phyloP scores from a whole-genome alignment of 1,284 basidiomycete genomes.

The Paramarasmius palmivorus region DNA sequence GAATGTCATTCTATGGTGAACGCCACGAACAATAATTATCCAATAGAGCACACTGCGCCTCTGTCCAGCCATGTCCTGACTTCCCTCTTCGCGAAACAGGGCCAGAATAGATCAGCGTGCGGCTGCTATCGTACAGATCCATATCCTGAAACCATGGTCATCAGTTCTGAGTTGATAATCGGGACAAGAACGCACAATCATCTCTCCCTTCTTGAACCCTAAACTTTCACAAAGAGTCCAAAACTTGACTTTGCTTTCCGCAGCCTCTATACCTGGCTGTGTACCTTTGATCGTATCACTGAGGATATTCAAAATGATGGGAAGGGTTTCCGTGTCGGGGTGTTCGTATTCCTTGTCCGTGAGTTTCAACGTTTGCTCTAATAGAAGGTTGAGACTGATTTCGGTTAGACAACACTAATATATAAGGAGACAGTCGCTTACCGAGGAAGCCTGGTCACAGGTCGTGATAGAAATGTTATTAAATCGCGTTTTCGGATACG shows the following conservation, averaged over 20 bases:
- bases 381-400: conserved; percentile 69
- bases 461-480: conserved; percentile 78
- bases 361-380: conserved; percentile 68
- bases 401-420: too few relatives aligned
- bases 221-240: conserved; percentile 77
- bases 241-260: conserved; percentile 82
- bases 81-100: conserved; percentile 46
- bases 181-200: conserved; percentile 54
- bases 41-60: conserved; percentile 66
- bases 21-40: conserved; percentile 68
- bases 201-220: conserved; percentile 72
- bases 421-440: too few relatives aligned
- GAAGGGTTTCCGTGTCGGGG: conserved; percentile 68
- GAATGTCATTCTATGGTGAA: conserved; percentile 5
- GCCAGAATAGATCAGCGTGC: conserved; percentile 68
- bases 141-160: conserved; percentile 54
- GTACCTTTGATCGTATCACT: conserved; percentile 73
- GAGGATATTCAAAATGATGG: conserved; percentile 62
- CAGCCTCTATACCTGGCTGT: conserved; percentile 81
- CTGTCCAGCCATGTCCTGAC: conserved; percentile 54
- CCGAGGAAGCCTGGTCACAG: conserved; percentile 80
- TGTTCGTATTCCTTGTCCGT: conserved; percentile 67
- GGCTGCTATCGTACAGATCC: conserved; percentile 72
- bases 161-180: not conserved
- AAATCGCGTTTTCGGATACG: conserved; percentile 77